A percentile compares a stretch with the other conserved stretches of the same genome.
Conservation (phyloP, 768 basidiomycete genomes). For the Mycena venus region DNA sequence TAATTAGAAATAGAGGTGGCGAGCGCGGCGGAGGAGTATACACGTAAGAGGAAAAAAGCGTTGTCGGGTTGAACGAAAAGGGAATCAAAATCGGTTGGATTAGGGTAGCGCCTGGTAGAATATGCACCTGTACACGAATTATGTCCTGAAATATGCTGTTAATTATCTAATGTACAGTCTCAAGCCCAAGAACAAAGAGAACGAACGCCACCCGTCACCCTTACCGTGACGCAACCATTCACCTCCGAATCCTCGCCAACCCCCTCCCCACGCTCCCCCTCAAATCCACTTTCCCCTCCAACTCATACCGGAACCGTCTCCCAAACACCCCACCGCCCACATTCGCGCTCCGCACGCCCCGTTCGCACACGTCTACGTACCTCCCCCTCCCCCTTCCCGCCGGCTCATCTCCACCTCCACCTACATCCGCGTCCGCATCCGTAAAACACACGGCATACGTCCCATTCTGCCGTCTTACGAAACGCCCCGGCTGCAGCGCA, state of each 20-base stretch:
- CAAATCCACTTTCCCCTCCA: neutral
- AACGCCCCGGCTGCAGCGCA: neutral
- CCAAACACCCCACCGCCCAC: constrained; percentile 18
- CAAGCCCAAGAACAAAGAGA: no score
- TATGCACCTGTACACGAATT: no score
- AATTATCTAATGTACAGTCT: neutral
- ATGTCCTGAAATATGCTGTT: no score
- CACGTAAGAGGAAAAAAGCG: neutral
- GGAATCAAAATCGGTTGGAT: no score
- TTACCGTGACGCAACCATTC: no score
- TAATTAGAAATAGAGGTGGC: constrained; percentile 10
- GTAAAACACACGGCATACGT: neutral
- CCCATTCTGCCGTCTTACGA: neutral
- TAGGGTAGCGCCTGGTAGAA: no score
- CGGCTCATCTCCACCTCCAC: neutral
- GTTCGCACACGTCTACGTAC: constrained; percentile 16
- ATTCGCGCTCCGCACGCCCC: neutral
- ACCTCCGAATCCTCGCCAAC: constrained; percentile 5
- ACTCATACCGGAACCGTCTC: constrained; percentile 12
- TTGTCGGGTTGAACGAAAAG: neutral
- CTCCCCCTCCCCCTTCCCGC: no score
- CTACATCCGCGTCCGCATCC: no score
- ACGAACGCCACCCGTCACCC: no score
- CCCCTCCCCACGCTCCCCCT: neutral
- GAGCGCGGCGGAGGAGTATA: neutral